A percentile compares a stretch with the other conserved stretches of the same genome.
phyloP scores from a whole-genome alignment of 441 rosid species.

The Croton laevigatus region DNA sequence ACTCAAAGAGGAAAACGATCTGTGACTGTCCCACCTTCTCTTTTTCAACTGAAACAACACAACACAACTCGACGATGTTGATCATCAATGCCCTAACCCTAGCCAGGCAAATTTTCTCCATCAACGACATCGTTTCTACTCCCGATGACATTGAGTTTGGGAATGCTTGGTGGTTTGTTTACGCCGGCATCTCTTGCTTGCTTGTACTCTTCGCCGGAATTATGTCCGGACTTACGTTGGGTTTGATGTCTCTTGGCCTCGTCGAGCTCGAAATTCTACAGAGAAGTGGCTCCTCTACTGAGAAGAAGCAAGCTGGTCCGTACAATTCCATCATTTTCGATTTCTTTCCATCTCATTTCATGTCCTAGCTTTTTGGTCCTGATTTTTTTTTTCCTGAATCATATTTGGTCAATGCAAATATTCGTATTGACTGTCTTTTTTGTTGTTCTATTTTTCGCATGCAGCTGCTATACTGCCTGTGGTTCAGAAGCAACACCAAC shows the following conservation, averaged over 20 bases:
- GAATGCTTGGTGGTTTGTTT: conserved; percentile 59
- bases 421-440: not conserved
- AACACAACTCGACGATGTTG: conserved; percentile 26
- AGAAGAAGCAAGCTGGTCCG: conserved; percentile 73
- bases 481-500: conserved; percentile 94
- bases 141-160: conserved; percentile 47
- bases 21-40: not conserved
- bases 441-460: not conserved
- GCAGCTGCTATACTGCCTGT: conserved; percentile 77
- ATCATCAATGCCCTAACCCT: conserved; percentile 31
- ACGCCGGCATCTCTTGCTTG: conserved; percentile 71
- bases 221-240: conserved; percentile 87
- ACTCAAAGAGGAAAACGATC: not conserved
- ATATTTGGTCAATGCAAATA: not conserved
- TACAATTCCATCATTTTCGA: not conserved
- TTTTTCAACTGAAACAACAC: not conserved
- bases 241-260: conserved; percentile 79
- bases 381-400: not conserved
- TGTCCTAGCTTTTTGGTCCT: not conserved
- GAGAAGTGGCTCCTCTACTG: conserved; percentile 64
- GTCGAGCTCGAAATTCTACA: conserved; percentile 86
- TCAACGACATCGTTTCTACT: conserved; percentile 41
- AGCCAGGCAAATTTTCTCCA: conserved; percentile 29
- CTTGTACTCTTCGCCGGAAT: conserved; percentile 88
- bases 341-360: not conserved